Conservation (phyloP, 345 rosid species). For the Pseudoturritis turrita region DNA sequence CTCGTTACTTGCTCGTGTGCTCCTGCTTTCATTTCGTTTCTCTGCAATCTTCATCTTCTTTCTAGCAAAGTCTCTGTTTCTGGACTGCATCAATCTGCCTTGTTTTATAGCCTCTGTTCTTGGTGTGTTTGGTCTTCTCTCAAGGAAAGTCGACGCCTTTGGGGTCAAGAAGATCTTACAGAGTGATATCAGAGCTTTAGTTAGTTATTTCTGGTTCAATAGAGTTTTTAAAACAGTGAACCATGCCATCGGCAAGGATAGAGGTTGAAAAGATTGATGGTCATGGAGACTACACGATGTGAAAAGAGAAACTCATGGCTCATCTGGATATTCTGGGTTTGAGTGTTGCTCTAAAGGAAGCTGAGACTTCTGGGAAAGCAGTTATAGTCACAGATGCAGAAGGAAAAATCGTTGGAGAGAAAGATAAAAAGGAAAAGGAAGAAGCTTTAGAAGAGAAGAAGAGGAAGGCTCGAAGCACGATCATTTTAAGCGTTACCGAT, state of each 20-base stretch:
- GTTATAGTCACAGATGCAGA: background rate
- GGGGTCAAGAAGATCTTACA: background rate
- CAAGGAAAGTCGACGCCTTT: background rate
- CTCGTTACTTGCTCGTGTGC: no score
- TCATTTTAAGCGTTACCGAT: background rate
- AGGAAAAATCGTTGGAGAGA: no score
- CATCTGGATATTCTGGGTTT: background rate
- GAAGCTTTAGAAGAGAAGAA: background rate
- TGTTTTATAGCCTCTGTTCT: no score
- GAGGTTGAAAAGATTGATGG: background rate
- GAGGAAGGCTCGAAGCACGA: background rate
- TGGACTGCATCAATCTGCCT: no score
- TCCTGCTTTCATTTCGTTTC: no score
- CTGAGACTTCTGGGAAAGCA: fast-evolving
- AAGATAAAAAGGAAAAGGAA: background rate
- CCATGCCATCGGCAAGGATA: background rate
- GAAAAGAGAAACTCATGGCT: background rate
- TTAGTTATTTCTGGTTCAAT: background rate
- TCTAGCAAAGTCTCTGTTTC: no score
- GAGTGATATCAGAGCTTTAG: background rate
- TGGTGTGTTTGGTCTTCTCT: no score
- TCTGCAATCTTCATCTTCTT: no score
- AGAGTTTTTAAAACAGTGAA: background rate
- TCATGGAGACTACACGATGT: background rate
- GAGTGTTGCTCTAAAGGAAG: background rate